These are phyloP conservation scores for Penicillium simplicissimum DNA, from an alignment of 495 filamentous ascomycete genomes.

Conservation along the genomic window DNA sequence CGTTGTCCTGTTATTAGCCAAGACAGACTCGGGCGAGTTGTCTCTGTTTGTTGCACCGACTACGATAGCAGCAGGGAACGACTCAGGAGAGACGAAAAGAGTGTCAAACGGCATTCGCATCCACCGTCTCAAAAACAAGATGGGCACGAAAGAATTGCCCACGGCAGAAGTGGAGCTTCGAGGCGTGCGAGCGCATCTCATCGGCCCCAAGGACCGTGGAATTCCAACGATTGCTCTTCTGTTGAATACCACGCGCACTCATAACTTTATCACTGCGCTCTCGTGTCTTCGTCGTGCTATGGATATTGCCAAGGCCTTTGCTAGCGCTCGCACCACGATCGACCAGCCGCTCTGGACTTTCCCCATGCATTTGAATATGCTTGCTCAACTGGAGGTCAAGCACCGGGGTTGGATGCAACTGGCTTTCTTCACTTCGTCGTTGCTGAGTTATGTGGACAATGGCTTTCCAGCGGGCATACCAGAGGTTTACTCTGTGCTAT, in stretches of 20 bases:
- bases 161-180: slow-evolving; percentile 69
- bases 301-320: slow-evolving; percentile 57
- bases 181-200: slow-evolving; percentile 60
- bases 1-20: slow-evolving; percentile 65
- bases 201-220: slow-evolving; percentile 61
- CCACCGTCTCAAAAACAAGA: slow-evolving; percentile 67
- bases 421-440: slow-evolving; percentile 56
- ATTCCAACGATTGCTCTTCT: slow-evolving; percentile 62
- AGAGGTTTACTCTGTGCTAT: slow-evolving; percentile 19
- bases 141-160: slow-evolving; percentile 67
- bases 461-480: slow-evolving; percentile 16
- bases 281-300: slow-evolving; percentile 60
- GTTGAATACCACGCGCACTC: slow-evolving; percentile 65
- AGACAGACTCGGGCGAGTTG: slow-evolving; percentile 51
- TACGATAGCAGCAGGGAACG: slow-evolving; percentile 35
- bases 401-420: slow-evolving; percentile 60
- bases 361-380: slow-evolving; percentile 58
- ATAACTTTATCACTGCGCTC: slow-evolving; percentile 57
- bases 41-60: slow-evolving; percentile 67
- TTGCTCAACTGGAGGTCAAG: slow-evolving; percentile 53
- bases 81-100: slow-evolving; percentile 17
- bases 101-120: slow-evolving; percentile 65
- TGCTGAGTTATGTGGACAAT: slow-evolving; percentile 57
- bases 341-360: slow-evolving; percentile 52
- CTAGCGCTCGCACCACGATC: slow-evolving; percentile 48